These are phyloP conservation scores for Exophiala mesophila DNA, from an alignment of 2,329 filamentous ascomycete species.

Conservation along the genomic window DNA sequence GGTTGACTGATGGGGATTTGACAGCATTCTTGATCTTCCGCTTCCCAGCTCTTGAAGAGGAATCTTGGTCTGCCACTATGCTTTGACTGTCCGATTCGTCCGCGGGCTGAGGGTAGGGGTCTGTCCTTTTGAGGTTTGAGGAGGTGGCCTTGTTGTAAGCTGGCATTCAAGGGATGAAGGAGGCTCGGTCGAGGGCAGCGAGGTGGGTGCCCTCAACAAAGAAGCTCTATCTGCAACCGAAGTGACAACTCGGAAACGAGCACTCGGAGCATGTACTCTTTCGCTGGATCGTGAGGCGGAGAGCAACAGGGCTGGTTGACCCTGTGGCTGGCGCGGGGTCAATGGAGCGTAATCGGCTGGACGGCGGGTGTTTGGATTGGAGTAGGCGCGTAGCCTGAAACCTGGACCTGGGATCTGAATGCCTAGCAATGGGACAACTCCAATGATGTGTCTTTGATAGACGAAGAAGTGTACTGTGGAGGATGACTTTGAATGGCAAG, in stretches of 20 bases:
- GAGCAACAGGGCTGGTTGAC: no score
- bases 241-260: no score
- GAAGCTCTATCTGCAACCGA: not conserved
- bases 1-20: conserved; percentile 13
- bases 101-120: not conserved
- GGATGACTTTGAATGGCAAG: no score
- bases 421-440: no score
- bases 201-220: not conserved
- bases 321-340: conserved; percentile 5
- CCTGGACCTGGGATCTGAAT: no score
- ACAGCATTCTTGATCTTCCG: conserved; percentile 23
- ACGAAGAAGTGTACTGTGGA: no score
- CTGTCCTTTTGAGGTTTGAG: conserved; percentile 10
- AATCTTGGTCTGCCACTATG: conserved; percentile 17
- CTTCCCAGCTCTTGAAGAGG: conserved; percentile 18
- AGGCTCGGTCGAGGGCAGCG: not conserved
- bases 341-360: not conserved
- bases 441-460: no score
- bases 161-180: conserved; percentile 19
- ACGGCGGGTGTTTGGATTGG: not conserved
- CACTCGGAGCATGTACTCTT: no score
- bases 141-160: conserved; percentile 16
- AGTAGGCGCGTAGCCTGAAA: not conserved
- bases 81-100: conserved; percentile 5
- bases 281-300: no score